A percentile compares a stretch with the other conserved stretches of the same genome.
These are phyloP conservation scores for Mycosphaerella arachidis DNA, from an alignment of 2,329 filamentous ascomycete species.

Conservation along the genomic window DNA sequence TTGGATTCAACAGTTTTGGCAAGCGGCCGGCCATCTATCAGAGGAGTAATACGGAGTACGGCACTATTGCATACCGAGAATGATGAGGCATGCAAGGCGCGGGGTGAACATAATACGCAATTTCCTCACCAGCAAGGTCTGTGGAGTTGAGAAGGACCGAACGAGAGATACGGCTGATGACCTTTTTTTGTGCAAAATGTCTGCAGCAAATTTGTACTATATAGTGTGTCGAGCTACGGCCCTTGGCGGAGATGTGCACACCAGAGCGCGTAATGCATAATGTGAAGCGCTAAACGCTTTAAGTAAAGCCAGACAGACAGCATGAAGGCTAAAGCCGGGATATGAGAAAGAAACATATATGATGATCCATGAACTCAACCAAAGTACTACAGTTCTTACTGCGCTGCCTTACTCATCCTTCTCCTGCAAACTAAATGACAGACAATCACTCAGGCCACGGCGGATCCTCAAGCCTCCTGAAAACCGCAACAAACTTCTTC, in stretches of 20 bases:
- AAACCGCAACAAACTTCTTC: conserved; percentile 85
- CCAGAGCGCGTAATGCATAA: neutral
- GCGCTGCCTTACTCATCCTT: neutral
- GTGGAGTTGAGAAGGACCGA: neutral
- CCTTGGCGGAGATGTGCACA: neutral
- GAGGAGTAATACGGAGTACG: neutral
- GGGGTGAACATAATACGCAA: neutral
- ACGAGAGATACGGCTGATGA: neutral
- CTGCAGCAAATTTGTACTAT: neutral
- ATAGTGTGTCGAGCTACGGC: neutral
- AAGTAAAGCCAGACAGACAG: neutral
- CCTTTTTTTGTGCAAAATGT: neutral
- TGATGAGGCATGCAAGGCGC: neutral
- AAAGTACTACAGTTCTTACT: neutral
- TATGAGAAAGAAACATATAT: neutral
- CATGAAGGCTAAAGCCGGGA: neutral
- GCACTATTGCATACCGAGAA: neutral
- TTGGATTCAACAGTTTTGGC: neutral
- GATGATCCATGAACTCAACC: neutral
- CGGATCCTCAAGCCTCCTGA: conserved; percentile 74
- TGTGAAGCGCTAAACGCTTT: neutral
- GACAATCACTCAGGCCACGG: conserved; percentile 55
- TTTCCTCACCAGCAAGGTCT: neutral
- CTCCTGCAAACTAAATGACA: neutral
- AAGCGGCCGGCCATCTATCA: neutral